These are phyloP conservation scores for Colletotrichum navitas DNA, from an alignment of 2,329 filamentous ascomycete species.

Conservation along the genomic window DNA sequence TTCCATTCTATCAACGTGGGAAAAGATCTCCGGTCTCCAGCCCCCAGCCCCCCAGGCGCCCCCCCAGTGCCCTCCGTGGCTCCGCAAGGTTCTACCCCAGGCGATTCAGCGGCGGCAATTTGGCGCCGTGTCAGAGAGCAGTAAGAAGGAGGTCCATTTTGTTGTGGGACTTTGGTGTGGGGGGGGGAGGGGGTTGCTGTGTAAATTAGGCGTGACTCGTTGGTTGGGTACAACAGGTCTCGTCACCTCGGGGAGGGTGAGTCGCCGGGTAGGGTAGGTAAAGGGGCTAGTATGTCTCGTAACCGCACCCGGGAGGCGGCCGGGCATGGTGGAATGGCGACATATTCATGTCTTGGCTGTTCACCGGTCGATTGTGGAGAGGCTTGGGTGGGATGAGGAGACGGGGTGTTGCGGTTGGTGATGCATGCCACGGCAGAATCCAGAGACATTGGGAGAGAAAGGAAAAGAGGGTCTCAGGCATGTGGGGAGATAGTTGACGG, in stretches of 20 bases:
- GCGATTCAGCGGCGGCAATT: not conserved
- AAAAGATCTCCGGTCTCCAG: not conserved
- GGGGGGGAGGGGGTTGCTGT: not conserved
- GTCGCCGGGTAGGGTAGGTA: no score
- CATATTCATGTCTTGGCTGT: not conserved
- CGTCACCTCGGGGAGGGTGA: not conserved
- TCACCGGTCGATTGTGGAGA: not conserved
- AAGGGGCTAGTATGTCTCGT: constrained; percentile 13
- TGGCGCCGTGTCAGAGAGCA: constrained; percentile 2
- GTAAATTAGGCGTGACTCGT: constrained; percentile 3
- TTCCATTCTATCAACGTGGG: constrained; percentile 16
- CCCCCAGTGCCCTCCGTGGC: constrained; percentile 3
- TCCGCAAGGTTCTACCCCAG: constrained; percentile 9
- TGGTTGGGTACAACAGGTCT: constrained; percentile 13
- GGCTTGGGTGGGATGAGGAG: not conserved
- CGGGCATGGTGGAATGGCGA: constrained; percentile 14
- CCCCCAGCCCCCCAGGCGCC: not conserved
- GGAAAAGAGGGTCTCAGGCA: not conserved
- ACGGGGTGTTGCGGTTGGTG: not conserved
- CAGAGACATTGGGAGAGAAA: not conserved
- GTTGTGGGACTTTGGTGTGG: constrained; percentile 28
- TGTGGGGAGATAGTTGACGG: not conserved
- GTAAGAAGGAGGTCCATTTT: not conserved
- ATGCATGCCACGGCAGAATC: not conserved
- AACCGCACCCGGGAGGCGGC: constrained; percentile 14